Base-by-base conservation (phyloP, 352 stramenopile genomes). In the Globisporangium cystogenes region DNA sequence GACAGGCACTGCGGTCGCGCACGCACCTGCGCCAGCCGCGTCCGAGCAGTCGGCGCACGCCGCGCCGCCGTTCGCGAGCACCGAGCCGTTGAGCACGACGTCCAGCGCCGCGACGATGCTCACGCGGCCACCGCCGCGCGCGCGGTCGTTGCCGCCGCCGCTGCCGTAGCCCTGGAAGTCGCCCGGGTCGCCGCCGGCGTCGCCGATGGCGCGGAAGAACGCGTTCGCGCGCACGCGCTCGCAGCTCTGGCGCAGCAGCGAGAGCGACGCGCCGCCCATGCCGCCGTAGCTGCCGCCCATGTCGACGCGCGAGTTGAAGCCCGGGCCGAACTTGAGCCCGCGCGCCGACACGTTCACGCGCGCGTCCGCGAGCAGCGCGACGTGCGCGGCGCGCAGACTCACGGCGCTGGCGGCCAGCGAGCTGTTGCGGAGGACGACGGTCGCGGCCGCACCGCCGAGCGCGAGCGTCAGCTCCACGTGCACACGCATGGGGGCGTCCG, bases 161-260 rank as follows among this genome's bases (percentile, higher is more conserved):
- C 82, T 95, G 4, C 84, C 84, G 58, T 93, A 95, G 14, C 80
- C 84, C 60, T 78, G 76, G 50, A 95, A 95, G 54, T 87, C 84
- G 20, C 67, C 68, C 20, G 60, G 46, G 23, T 76, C 60, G 0
- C 68, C 84, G 3, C 54, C 61, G 1, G 83, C 70, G 56, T 87
- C 77, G 1, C 84, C 84, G 39, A 95, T 83, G 10, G 67, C 65
- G 15, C 74, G 66, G 36, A 80, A 86, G 44, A 87, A 90, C 39
- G 70, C 65, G 53, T 92, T 86, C 10, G 62, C 44, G 1, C 59
- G 56, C 11, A 91, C 47, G 10, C 74, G 63, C 10, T 88, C 78
- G 53, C 84, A 95, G 14, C 58, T 74, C 0, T 49, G 50, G 12
- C 68, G 43, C 12, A 56, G 29, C 2, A 48, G 49, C 4, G 70